Percentiles rank a stretch among this genome's conserved stretches.
Conservation (phyloP, 768 basidiomycete species). For the Collybia nuda region DNA sequence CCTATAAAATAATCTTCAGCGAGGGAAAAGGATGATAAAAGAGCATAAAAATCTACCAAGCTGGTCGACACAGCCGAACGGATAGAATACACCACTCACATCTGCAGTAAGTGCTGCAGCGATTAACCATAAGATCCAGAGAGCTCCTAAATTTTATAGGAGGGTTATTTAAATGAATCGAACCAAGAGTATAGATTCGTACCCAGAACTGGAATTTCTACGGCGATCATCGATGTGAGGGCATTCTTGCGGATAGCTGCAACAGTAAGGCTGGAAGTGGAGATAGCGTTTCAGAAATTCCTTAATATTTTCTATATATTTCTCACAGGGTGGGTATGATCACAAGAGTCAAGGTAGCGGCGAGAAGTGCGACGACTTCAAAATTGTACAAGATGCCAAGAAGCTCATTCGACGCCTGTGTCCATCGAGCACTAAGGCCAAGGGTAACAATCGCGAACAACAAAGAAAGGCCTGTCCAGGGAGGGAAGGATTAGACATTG, state of each 20-base stretch:
- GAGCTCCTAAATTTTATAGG: slow-evolving; percentile 4
- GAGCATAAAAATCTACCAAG: not conserved
- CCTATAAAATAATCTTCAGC: slow-evolving; percentile 1
- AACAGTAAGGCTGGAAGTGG: slow-evolving; percentile 10
- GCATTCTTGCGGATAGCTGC: slow-evolving; percentile 10
- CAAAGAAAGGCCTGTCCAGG: slow-evolving; percentile 5
- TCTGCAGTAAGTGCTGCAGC: slow-evolving; percentile 9
- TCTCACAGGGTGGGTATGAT: slow-evolving; percentile 11
- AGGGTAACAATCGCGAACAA: slow-evolving; percentile 9
- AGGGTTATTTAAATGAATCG: not conserved
- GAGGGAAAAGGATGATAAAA: not conserved
- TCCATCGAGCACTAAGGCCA: slow-evolving; percentile 11
- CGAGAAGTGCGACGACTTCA: slow-evolving; percentile 11
- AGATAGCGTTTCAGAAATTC: not conserved
- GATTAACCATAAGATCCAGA: slow-evolving; percentile 12
- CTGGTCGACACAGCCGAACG: slow-evolving; percentile 8
- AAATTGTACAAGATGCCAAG: not conserved
- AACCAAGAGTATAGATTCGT: slow-evolving; percentile 8
- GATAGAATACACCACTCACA: slow-evolving; percentile 3
- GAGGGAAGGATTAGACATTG: not conserved
- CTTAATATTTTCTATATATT: not conserved
- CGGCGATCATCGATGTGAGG: slow-evolving; percentile 10
- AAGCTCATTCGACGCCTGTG: not conserved
- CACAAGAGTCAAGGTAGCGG: slow-evolving; percentile 6
- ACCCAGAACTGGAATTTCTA: slow-evolving; percentile 6